Evolutionary conservation across 139 green algal genomes (phyloP).

Genomic region (Astrephomene gubernaculifera): DNA sequence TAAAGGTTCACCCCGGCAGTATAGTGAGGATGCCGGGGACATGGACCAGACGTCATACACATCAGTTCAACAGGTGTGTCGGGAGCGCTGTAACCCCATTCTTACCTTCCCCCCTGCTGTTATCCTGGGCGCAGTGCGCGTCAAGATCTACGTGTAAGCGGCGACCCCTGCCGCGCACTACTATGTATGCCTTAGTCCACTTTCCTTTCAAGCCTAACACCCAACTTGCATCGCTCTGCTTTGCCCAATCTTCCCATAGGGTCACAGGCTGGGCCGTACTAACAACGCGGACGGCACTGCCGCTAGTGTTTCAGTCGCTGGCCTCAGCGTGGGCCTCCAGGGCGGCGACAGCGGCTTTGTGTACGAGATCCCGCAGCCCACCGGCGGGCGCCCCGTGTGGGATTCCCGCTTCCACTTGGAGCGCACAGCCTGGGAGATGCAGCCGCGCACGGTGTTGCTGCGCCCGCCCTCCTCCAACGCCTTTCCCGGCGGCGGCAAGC

Average conservation of each 20-base stretch:
- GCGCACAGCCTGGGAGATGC: neutral
- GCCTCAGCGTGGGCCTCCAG: neutral
- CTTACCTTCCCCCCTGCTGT: too few species aligned
- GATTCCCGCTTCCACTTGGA: conserved; percentile 1
- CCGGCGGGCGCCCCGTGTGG: conserved; percentile 17
- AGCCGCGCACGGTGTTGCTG: conserved; percentile 17
- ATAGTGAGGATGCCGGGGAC: neutral
- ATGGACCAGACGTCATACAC: neutral
- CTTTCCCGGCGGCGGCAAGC: neutral
- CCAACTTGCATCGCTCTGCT: neutral
- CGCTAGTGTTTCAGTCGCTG: too few species aligned
- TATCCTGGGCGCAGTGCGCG: too few species aligned
- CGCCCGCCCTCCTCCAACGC: conserved; percentile 12
- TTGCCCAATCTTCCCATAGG: neutral
- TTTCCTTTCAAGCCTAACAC: neutral
- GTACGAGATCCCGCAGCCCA: neutral
- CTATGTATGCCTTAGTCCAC: too few species aligned
- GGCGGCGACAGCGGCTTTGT: neutral
- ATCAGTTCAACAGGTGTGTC: neutral
- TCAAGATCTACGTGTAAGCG: too few species aligned
- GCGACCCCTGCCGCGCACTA: too few species aligned
- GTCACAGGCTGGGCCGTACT: neutral
- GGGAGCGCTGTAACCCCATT: too few species aligned
- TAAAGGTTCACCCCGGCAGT: neutral
- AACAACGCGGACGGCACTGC: neutral